Evolutionary conservation across 2,329 filamentous ascomycete genomes (phyloP).

Genomic region (Trichoderma sp.): DNA sequence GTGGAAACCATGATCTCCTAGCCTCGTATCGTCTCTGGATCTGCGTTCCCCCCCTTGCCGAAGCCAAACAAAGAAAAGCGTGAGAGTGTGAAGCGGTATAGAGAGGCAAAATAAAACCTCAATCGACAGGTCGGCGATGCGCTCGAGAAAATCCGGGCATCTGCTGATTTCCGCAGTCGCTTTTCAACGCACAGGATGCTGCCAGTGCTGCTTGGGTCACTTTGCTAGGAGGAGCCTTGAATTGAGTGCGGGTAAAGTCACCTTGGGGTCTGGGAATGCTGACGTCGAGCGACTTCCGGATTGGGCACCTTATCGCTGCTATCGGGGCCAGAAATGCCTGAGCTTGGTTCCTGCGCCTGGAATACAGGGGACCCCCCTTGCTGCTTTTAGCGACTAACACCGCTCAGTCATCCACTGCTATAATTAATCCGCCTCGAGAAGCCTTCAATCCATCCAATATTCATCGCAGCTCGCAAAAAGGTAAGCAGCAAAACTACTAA

Average conservation of each 20-base stretch:
- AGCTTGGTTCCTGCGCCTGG: background rate
- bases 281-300: conserved; percentile 13
- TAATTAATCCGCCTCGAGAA: background rate
- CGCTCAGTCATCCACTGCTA: background rate
- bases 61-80: background rate
- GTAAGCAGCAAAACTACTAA: background rate
- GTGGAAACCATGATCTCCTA: conserved; percentile 51
- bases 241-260: background rate
- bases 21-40: background rate
- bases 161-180: background rate
- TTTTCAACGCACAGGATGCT: background rate
- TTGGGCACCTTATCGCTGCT: conserved; percentile 10
- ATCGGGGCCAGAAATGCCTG: background rate
- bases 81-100: background rate
- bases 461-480: background rate
- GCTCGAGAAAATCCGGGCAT: background rate
- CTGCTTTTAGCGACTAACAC: conserved; percentile 1
- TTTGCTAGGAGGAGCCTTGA: background rate
- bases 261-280: background rate
- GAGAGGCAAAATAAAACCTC: background rate
- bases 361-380: background rate
- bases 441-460: background rate
- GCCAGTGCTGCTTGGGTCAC: background rate
- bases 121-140: background rate
- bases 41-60: background rate